Evolutionary conservation across 768 basidiomycete genomes (phyloP), one percentile per base, ranked within the genome.

Genomic region (Piloderma croceum): DNA sequence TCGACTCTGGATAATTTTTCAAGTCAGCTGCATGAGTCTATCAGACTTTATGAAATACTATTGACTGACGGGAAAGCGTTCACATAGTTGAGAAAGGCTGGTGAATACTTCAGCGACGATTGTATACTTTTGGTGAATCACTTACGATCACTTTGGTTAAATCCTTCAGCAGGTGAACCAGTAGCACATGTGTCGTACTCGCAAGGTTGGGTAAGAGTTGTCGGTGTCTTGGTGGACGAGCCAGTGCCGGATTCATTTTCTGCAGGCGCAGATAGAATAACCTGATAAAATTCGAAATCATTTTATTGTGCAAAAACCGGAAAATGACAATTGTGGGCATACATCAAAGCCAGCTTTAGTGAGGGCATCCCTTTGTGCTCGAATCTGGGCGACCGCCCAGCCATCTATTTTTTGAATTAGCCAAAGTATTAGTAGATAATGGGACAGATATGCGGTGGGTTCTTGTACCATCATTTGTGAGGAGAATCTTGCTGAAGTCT

Each of bases 21-120:
- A n/a, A n/a, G n/a, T n/a, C n/a, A n/a, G n/a, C n/a, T n/a, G n/a
- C n/a, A n/a, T n/a, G n/a, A n/a, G n/a, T n/a, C n/a, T n/a, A n/a
- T n/a, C n/a, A n/a, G n/a, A n/a, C n/a, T n/a, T n/a, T n/a, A n/a
- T n/a, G n/a, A n/a, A n/a, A n/a, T n/a, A n/a, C n/a, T 20, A 17
- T 39, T 15, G 27, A 41, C 53, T 37, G 29, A 62, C 59, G 59
- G 60, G 51, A 56, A 64, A 1, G 57, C 54, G 42, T 64, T 63
- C 21, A 64, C 63, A 43, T 59, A 64, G 53, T 63, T 64, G 32
- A 62, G 35, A n/a, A 48, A 48, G 9, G 57, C 59, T 62, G 38
- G 9, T 18, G 25, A 20, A 12, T 18, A 9, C 18, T 17, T 6
- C 12, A 17, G 21, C 23, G 40, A 29, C 22, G n/a, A 22, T 25